Base-by-base conservation (phyloP, 768 basidiomycete species). In the Hypsizygus marmoreus region DNA sequence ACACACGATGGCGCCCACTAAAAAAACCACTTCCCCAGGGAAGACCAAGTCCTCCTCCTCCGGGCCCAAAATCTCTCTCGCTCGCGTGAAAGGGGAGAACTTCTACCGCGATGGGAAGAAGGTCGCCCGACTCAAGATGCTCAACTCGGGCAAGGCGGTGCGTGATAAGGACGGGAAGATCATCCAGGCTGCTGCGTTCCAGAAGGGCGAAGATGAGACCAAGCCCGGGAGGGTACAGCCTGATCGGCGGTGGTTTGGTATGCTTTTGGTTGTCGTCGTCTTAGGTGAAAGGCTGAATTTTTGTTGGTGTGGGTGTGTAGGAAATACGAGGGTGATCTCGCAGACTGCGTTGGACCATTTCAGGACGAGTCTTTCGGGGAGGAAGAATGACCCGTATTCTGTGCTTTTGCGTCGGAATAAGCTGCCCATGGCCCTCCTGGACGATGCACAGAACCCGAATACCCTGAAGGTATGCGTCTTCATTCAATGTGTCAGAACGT, bases 241-340 rank as follows among this genome's bases (percentile, higher is more conserved):
- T 47, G 95, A 99, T 75, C 76, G 93, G 48, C 72, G 95, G 58
- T 99, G 95, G 95, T 99, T 99, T 59, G 97, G 94, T 95, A 60
- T 54, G 88, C 74, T 46, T 44, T 22, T 14, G 17, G 22, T 50
- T 38, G 24, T 32, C 26, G 22, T 47, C 43, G 23, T 40, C 34
- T 46, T 14, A 52, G 20, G 14, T 25, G 36, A 40, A 31, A 47
- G 45, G 45, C 42, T 57, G 11, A 47, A 36, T 1, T 34, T 38
- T 19, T 54, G n/a, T 30, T 39, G 37, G 32, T 10, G 36, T n/a
- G n/a, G n/a, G n/a, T 40, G 2, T 41, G 10, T 34, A 95, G 94
- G 95, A 32, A 98, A 98, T 68, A 98, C 97, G n/a, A 76, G 97
- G 62, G 95, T 97, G 26, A 97, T 99, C 61, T 94, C 92, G 16